A percentile compares a stretch with the other conserved stretches of the same genome.
These are phyloP conservation scores for Podila epigama DNA, from an alignment of 192 early-diverging fungal genomes.

Conservation along the genomic window DNA sequence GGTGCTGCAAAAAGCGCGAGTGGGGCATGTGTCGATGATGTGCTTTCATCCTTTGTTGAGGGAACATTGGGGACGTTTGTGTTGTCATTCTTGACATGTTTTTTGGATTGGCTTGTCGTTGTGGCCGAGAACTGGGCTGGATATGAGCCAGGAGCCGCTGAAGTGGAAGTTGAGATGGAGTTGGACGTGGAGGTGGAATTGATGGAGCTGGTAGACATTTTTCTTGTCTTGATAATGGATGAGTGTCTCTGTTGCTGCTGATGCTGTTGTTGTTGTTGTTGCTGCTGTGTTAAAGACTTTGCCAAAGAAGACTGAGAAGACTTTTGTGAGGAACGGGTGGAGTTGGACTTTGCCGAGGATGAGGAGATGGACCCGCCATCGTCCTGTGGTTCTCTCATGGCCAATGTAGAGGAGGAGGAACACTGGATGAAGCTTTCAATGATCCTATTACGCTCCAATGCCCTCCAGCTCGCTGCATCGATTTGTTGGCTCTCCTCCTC, in stretches of 20 bases:
- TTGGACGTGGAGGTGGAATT: conserved; percentile 12
- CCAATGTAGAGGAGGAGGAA: conserved; percentile 22
- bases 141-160: conserved; percentile 33
- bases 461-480: conserved; percentile 47
- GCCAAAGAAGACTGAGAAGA: conserved; percentile 7
- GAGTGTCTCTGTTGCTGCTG: not conserved
- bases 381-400: conserved; percentile 27
- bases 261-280: not conserved
- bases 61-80: conserved; percentile 2
- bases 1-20: not conserved
- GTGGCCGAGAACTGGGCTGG: conserved; percentile 36
- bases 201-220: conserved; percentile 31
- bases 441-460: conserved; percentile 48
- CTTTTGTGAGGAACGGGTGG: conserved; percentile 5
- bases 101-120: conserved; percentile 2
- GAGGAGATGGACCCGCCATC: conserved; percentile 36
- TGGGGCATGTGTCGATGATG: not conserved
- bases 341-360: conserved; percentile 25
- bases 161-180: conserved; percentile 10
- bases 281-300: not conserved
- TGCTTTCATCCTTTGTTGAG: not conserved
- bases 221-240: conserved; percentile 7
- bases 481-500: conserved; percentile 39
- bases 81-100: conserved; percentile 2
- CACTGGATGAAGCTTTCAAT: conserved; percentile 54